Conservation (phyloP, 208 protist genomes). For the Acanthamoeba castellanii region DNA sequence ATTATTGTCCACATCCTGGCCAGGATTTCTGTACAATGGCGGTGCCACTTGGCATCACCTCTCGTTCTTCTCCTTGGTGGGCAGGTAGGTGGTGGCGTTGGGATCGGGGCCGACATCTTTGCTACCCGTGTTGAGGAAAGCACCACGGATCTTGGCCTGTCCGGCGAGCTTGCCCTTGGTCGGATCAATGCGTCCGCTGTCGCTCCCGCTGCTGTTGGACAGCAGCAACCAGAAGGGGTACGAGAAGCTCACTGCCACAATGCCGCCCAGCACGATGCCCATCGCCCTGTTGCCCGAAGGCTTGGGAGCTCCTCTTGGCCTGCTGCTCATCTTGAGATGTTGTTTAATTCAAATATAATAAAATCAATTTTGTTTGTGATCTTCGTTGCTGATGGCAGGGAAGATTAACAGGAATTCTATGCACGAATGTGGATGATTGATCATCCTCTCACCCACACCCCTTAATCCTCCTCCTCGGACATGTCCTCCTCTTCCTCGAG, state of each 20-base stretch:
- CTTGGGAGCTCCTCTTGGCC: background rate
- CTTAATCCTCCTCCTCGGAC: conserved; percentile 71
- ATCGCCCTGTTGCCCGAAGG: background rate
- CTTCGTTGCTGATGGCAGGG: background rate
- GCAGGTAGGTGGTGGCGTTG: background rate
- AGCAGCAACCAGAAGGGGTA: conserved; percentile 45
- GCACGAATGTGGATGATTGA: too few species aligned
- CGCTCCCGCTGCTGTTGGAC: background rate
- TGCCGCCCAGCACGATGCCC: conserved; percentile 6
- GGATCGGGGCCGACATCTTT: conserved; percentile 19
- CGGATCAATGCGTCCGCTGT: background rate
- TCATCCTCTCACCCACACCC: background rate
- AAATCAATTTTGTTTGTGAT: background rate
- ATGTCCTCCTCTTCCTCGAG: conserved; percentile 81
- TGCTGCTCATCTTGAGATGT: background rate
- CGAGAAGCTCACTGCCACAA: conserved; percentile 33
- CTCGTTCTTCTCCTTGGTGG: background rate
- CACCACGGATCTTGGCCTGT: conserved; percentile 49
- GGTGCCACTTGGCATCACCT: background rate
- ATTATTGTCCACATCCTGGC: too few species aligned
- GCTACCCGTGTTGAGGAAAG: conserved; percentile 49
- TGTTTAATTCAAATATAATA: background rate
- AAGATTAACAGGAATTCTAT: background rate
- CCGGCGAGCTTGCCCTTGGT: conserved; percentile 1
- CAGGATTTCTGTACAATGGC: background rate